These are phyloP conservation scores for Pseudonitzschia multiseries DNA, from an alignment of 108 stramenopile genomes.

Conservation along the genomic window DNA sequence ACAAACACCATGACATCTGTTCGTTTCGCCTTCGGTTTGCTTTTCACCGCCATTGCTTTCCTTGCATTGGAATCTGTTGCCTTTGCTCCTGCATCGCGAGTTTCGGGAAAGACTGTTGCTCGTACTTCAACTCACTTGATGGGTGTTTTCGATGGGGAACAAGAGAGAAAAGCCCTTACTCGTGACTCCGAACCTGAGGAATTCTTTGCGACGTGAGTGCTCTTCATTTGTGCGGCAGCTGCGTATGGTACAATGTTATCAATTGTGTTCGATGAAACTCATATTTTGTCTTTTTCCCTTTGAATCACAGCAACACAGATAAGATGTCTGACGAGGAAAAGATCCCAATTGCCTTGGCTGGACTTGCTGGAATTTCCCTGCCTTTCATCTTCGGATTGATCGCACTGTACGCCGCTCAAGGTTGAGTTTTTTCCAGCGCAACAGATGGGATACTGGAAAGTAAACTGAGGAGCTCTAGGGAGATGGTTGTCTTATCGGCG, in stretches of 20 bases:
- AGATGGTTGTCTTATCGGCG: no score
- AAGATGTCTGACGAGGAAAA: constrained; percentile 88
- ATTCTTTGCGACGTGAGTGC: constrained; percentile 70
- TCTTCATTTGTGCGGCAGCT: not conserved
- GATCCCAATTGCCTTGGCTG: constrained; percentile 80
- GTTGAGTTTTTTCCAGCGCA: constrained; percentile 21
- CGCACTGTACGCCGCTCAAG: constrained; percentile 81
- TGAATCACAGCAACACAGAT: constrained; percentile 64
- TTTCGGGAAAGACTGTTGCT: not conserved
- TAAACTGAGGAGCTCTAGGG: no score
- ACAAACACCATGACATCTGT: constrained; percentile 25
- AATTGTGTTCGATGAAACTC: not conserved
- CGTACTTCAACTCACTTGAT: constrained; percentile 18
- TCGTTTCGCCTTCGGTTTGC: not conserved
- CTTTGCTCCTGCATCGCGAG: constrained; percentile 10
- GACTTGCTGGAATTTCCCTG: constrained; percentile 72
- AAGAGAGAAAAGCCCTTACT: constrained; percentile 63
- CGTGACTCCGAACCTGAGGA: constrained; percentile 86
- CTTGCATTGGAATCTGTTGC: constrained; percentile 2
- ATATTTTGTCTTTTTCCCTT: not conserved
- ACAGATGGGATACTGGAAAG: not conserved
- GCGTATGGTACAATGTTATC: no score
- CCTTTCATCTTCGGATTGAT: constrained; percentile 86
- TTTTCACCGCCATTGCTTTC: constrained; percentile 18
- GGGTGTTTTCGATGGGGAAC: constrained; percentile 47